Base-by-base conservation (phyloP, 2,329 filamentous ascomycete species). In the Exserohilum turcica region DNA sequence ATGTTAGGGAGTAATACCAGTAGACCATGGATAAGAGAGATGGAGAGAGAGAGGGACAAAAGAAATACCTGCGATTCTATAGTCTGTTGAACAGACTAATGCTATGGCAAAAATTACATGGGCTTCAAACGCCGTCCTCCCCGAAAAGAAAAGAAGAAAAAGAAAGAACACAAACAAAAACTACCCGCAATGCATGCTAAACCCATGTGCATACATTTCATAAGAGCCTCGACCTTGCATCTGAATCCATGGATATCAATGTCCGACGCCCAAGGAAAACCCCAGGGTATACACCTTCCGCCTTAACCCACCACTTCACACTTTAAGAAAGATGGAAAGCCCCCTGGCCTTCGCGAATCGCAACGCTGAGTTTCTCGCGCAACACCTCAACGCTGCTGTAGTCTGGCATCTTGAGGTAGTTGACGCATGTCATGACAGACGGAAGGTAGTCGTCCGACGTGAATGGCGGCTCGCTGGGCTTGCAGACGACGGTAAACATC, bases 401-500 rank as follows among this genome's bases (percentile, higher is more conserved):
- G 76, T 99, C 91, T 16, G 94, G 94, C 70, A 99, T 83, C 78
- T 99, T 99, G 67, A 99, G 85, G 74, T 99, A 99, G 76, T 99
- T 99, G 76, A 96, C 94, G 74, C 95, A 99, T 9, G 95, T 99
- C 95, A 99, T 99, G 74, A 99, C 95, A 73, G 92, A 97, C 10
- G 95, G 94, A n/a, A 99, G 83, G 69, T 97, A 99, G 78, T 99
- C 94, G 70, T 99, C 94, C 4, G 93, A 93, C 3, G 88, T 89
- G 74, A 92, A 94, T 1, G 94, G 94, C 13, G 91, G 86, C 71
- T 99, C 94, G 74, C 91, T 96, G n/a, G 93, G 93, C 76, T 97
- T 97, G 82, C 94, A 97, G 37, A 99, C 94, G 58, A 99, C 94
- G 3, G 94, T 99, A 73, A 99, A 97, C 88, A 97, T 97, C 16